Evolutionary conservation across 225 moss, liverwort and hornwort species (phyloP).

Genomic region (Climacium dendroides): DNA sequence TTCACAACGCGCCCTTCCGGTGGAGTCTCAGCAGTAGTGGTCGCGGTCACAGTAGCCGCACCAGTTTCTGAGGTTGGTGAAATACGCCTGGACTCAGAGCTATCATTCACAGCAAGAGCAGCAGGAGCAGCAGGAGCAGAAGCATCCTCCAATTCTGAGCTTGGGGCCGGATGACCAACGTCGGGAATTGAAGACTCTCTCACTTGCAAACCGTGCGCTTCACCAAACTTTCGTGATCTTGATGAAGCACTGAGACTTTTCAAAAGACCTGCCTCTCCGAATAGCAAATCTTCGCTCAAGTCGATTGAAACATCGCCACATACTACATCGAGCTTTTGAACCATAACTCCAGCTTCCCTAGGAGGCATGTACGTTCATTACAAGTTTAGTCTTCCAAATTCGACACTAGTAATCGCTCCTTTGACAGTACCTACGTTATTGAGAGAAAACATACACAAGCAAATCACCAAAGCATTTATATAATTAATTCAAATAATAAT

Average conservation of each 20-base stretch:
- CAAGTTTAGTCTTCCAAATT: slow-evolving; percentile 2
- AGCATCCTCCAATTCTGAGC: background rate
- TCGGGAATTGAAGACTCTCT: background rate
- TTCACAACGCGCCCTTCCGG: slow-evolving; percentile 16
- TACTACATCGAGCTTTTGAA: slow-evolving; percentile 55
- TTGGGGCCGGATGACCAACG: background rate
- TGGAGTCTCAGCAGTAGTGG: background rate
- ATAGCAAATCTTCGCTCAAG: slow-evolving; percentile 66
- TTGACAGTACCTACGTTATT: background rate
- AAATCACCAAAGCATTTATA: background rate
- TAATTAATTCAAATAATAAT: background rate
- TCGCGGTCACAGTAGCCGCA: background rate
- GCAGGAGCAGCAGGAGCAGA: background rate
- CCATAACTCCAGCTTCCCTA: slow-evolving; percentile 61
- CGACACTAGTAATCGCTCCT: background rate
- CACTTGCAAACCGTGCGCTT: slow-evolving; percentile 2
- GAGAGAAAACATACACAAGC: background rate
- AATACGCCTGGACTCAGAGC: background rate
- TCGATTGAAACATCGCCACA: slow-evolving; percentile 71
- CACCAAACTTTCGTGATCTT: slow-evolving; percentile 2
- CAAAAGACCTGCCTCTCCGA: slow-evolving; percentile 55
- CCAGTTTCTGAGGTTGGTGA: background rate
- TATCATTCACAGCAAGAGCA: background rate
- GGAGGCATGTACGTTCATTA: background rate
- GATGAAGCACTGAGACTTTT: slow-evolving; percentile 31